Percentiles rank a stretch among this genome's conserved stretches.
These are phyloP conservation scores for Claviceps monticola DNA, from an alignment of 2,329 filamentous ascomycete species.

Conservation along the genomic window DNA sequence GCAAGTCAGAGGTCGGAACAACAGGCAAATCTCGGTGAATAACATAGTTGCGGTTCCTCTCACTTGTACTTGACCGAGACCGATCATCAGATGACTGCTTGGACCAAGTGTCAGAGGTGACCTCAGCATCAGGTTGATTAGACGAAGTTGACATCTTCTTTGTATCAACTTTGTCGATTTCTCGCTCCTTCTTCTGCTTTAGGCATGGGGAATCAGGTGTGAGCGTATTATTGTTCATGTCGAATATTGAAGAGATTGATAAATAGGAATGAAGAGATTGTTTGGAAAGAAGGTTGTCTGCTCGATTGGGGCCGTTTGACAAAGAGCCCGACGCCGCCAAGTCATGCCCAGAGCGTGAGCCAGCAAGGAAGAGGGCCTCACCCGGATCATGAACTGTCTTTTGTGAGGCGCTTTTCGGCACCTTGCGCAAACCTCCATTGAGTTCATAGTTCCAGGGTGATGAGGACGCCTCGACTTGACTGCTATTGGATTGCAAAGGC, in stretches of 20 bases:
- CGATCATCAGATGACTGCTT: slow-evolving; percentile 24
- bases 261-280: slow-evolving; percentile 15
- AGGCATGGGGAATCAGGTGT: slow-evolving; percentile 11
- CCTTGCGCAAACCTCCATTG: slow-evolving; percentile 40
- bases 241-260: slow-evolving; percentile 31
- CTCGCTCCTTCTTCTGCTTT: background rate
- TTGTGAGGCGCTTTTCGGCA: slow-evolving; percentile 15
- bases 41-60: slow-evolving; percentile 38
- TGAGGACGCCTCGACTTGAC: slow-evolving; percentile 9
- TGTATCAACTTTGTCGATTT: slow-evolving; percentile 14
- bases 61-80: slow-evolving; percentile 20
- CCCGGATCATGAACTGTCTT: background rate
- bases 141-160: slow-evolving; percentile 29
- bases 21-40: slow-evolving; percentile 28
- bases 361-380: background rate
- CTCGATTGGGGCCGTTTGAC: background rate
- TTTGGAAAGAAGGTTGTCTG: slow-evolving; percentile 10
- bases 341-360: background rate
- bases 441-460: slow-evolving; percentile 41
- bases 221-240: slow-evolving; percentile 42
- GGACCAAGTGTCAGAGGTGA: slow-evolving; percentile 35
- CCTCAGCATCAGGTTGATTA: slow-evolving; percentile 35
- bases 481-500: slow-evolving; percentile 9
- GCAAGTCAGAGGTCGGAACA: background rate
- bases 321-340: background rate